These are phyloP conservation scores for Scutellaria minor DNA, from an alignment of 257 asterid species.

Conservation along the genomic window DNA sequence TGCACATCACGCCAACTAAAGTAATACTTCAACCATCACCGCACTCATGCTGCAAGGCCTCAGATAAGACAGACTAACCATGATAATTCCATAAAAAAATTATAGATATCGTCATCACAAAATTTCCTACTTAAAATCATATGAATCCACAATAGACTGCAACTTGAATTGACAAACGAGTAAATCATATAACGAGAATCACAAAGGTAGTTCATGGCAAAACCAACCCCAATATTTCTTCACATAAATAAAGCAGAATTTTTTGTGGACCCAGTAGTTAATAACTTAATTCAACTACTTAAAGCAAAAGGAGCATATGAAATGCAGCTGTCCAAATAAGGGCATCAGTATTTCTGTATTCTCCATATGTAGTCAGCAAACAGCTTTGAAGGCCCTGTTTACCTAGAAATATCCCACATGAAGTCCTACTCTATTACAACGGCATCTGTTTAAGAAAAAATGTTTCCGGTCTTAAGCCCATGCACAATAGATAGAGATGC, in stretches of 20 bases:
- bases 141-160: neutral
- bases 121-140: neutral
- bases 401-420: neutral
- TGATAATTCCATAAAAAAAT: neutral
- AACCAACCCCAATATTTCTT: neutral
- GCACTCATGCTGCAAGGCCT: neutral
- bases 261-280: neutral
- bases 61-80: neutral
- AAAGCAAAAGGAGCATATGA: constrained; percentile 1
- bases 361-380: neutral
- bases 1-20: neutral
- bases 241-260: neutral
- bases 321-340: neutral
- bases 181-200: neutral
- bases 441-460: neutral
- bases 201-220: neutral
- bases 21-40: neutral
- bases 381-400: neutral
- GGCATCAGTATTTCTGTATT: neutral
- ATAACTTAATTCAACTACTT: neutral
- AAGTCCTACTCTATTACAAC: neutral
- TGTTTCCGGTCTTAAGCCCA: neutral
- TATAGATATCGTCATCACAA: neutral
- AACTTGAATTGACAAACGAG: neutral
- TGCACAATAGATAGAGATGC: neutral